Conservation (phyloP, 306 rosid species). For the Hippophae tibetana region DNA sequence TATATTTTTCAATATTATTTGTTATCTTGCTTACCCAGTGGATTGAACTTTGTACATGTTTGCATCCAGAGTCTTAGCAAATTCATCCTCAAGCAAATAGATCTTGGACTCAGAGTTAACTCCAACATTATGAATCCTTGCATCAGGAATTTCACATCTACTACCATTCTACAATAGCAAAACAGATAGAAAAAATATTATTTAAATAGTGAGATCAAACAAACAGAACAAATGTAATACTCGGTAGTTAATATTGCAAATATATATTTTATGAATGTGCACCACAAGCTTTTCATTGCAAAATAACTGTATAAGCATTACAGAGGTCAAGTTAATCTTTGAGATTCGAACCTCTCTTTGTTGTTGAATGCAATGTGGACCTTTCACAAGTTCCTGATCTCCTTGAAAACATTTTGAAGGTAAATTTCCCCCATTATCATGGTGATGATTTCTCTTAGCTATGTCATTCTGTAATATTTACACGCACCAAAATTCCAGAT, state of each 20-base stretch:
- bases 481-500: constrained; percentile 9
- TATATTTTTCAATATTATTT: constrained; percentile 9
- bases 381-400: constrained; percentile 34
- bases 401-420: constrained; percentile 28
- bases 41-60: constrained; percentile 51
- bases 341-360: constrained; percentile 51
- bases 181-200: constrained; percentile 16
- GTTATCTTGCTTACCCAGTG: constrained; percentile 40
- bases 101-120: constrained; percentile 41
- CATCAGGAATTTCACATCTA: constrained; percentile 43
- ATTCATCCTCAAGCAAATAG: constrained; percentile 52
- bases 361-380: constrained; percentile 28
- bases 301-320: constrained; percentile 11
- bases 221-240: neutral
- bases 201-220: constrained; percentile 11
- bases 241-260: neutral
- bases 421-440: constrained; percentile 41
- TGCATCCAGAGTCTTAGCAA: constrained; percentile 50
- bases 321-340: constrained; percentile 7
- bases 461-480: constrained; percentile 39
- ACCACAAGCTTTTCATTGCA: constrained; percentile 3
- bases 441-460: constrained; percentile 47
- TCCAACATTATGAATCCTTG: constrained; percentile 33
- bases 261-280: neutral
- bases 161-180: constrained; percentile 42